Conservation (phyloP, 768 basidiomycete species). For the Naganishia antarctica region DNA sequence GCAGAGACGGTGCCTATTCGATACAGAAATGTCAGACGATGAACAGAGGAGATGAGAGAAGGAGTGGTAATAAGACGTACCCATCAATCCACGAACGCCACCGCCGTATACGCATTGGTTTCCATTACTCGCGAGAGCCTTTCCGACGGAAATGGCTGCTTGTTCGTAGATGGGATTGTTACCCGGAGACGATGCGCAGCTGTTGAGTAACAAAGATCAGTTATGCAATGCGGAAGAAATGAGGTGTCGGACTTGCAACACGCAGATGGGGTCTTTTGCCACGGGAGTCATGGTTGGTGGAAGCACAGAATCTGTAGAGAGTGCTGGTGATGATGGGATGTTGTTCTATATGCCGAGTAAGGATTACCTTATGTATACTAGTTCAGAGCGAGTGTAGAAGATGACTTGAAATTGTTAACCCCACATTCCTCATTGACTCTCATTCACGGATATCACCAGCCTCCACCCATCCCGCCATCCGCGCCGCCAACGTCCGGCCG, state of each 20-base stretch:
- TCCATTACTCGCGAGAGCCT: conserved; percentile 60
- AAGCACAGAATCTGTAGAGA: neutral
- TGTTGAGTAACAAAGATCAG: neutral
- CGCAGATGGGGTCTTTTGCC: conserved; percentile 38
- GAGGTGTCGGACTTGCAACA: conserved; percentile 44
- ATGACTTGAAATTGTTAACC: too few species aligned
- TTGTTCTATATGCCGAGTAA: too few species aligned
- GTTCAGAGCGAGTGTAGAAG: too few species aligned
- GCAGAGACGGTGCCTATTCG: conserved; percentile 51
- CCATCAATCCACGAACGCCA: conserved; percentile 79
- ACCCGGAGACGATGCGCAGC: conserved; percentile 71
- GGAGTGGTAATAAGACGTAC: conserved; percentile 49
- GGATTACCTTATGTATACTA: too few species aligned
- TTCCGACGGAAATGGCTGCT: conserved; percentile 73
- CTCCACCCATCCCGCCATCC: neutral
- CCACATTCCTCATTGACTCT: neutral
- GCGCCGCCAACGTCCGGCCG: too few species aligned
- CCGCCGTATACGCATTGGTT: conserved; percentile 81
- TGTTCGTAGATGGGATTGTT: conserved; percentile 58
- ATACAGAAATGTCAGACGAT: neutral
- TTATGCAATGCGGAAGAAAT: neutral
- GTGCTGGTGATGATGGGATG: neutral
- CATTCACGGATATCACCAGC: neutral
- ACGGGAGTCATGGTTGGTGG: neutral
- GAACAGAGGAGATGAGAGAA: neutral